These are phyloP conservation scores for Phytophthora podocarpi DNA, from an alignment of 352 stramenopile genomes.

Conservation along the genomic window DNA sequence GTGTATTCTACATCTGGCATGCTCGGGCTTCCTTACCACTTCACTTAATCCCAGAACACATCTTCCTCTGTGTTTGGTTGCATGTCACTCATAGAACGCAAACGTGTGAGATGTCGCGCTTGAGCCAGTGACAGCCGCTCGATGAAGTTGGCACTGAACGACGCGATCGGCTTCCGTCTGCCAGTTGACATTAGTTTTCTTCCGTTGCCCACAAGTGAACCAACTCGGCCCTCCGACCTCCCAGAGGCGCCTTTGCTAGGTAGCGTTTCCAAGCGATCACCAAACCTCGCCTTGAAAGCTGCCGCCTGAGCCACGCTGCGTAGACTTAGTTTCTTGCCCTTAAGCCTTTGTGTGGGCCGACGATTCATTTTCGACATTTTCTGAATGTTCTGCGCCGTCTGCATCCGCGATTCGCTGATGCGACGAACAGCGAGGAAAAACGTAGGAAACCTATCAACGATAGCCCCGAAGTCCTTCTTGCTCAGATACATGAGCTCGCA, in stretches of 20 bases:
- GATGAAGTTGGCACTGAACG: slow-evolving; percentile 40
- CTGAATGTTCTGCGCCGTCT: slow-evolving; percentile 70
- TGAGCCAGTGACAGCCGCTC: slow-evolving; percentile 44
- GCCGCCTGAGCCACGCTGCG: slow-evolving; percentile 17
- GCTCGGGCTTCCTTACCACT: no score
- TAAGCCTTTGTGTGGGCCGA: slow-evolving; percentile 31
- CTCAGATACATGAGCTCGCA: slow-evolving; percentile 69
- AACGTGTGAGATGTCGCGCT: slow-evolving; percentile 33
- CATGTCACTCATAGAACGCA: slow-evolving; percentile 40
- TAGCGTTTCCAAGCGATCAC: slow-evolving; percentile 15
- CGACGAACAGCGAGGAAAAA: slow-evolving; percentile 68
- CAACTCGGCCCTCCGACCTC: slow-evolving; percentile 19
- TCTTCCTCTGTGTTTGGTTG: slow-evolving; percentile 31
- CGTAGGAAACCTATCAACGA: slow-evolving; percentile 71
- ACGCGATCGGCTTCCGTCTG: slow-evolving; percentile 24
- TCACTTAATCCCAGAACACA: slow-evolving; percentile 21
- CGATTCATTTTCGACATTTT: slow-evolving; percentile 66
- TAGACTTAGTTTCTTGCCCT: slow-evolving; percentile 33
- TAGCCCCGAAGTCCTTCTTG: slow-evolving; percentile 58
- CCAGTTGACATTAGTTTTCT: slow-evolving; percentile 25
- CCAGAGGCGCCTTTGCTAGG: slow-evolving; percentile 1
- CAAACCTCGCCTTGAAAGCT: slow-evolving; percentile 25
- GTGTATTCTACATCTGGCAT: no score
- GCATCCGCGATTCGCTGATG: slow-evolving; percentile 71
- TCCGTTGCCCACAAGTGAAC: slow-evolving; percentile 7